Evolutionary conservation across 257 asterid genomes (phyloP), one percentile per base, ranked within the genome.

Genomic region (Fraxinus anomala): DNA sequence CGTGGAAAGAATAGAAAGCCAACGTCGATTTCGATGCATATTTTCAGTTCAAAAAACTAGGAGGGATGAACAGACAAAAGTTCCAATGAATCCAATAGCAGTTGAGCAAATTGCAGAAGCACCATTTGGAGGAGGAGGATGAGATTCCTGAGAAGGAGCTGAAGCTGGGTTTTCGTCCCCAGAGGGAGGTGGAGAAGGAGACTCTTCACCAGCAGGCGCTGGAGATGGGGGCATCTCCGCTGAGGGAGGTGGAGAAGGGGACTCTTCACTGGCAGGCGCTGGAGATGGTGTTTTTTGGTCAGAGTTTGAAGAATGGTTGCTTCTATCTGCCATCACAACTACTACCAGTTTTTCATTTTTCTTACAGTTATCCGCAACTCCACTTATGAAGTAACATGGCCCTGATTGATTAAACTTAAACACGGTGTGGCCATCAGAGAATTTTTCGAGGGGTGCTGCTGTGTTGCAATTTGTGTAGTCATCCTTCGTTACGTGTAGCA

Each of bases 241-340:
- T 5, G 88, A 31, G 0, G 86, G 90, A 7, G 47, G 47, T 40
- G 91, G 68, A 0, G 94, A 90, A 12, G 93, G 56, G 0, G 92
- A 68, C 24, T 1, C 51, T 42, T 42, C 51, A 42, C 5, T 42
- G 51, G 16, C 51, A 42, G 51, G 51, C 51, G 51, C 51, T 12
- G 51, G 51, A 42, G 51, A 42, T 42, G 51, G 51, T 42, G 88
- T 11, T 3, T 80, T 54, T 23, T 73, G 82, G 7, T 75, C 56
- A 28, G 85, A 63, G 65, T 23, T 21, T 26, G 69, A 10, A 17
- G 73, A 72, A 3, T 2, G 79, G 1, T 81, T 76, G 79, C 72
- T 89, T 76, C 98, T 85, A 68, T 91, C 91, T 5, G 96, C 96
- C 97, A 94, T 47, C 70, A 94, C 97, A 2, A 92, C 80, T 36